Evolutionary conservation across 2,329 filamentous ascomycete genomes (phyloP).

Genomic region (Phoma herbarum): DNA sequence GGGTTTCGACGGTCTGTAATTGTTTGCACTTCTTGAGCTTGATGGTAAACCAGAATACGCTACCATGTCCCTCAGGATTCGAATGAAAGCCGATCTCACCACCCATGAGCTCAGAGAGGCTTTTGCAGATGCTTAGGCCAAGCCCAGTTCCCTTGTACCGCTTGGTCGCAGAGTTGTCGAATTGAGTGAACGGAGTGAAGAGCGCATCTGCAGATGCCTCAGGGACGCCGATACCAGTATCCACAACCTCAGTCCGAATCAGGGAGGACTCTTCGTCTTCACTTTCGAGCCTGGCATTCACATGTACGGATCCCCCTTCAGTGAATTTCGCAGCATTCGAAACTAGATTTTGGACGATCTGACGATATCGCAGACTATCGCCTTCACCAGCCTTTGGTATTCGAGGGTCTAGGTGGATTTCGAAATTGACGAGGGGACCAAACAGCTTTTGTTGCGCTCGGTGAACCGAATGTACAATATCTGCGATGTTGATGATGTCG

Average conservation of each 20-base stretch:
- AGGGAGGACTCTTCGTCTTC: slow-evolving; percentile 57
- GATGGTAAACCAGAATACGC: slow-evolving; percentile 62
- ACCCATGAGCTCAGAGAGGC: slow-evolving; percentile 64
- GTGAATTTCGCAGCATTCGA: slow-evolving; percentile 71
- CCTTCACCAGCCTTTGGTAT: slow-evolving; percentile 63
- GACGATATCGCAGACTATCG: slow-evolving; percentile 68
- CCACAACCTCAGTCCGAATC: slow-evolving; percentile 62
- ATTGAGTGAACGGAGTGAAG: slow-evolving; percentile 66
- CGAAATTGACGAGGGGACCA: slow-evolving; percentile 58
- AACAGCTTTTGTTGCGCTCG: slow-evolving; percentile 60
- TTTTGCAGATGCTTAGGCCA: slow-evolving; percentile 66
- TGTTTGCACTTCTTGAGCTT: slow-evolving; percentile 44
- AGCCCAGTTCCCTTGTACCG: slow-evolving; percentile 65
- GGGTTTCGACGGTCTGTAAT: slow-evolving; percentile 22
- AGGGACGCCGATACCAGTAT: slow-evolving; percentile 65
- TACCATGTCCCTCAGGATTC: slow-evolving; percentile 59
- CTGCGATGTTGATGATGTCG: slow-evolving; percentile 60
- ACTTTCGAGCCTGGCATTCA: slow-evolving; percentile 53
- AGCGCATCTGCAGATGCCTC: slow-evolving; percentile 57
- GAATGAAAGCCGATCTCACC: slow-evolving; percentile 60
- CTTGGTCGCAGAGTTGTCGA: slow-evolving; percentile 63
- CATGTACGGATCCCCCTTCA: slow-evolving; percentile 61
- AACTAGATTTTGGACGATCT: slow-evolving; percentile 69
- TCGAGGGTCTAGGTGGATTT: slow-evolving; percentile 55
- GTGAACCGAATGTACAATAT: slow-evolving; percentile 59